These are phyloP conservation scores for Cercospora sp. DNA, from an alignment of 2,329 filamentous ascomycete species.

Conservation along the genomic window DNA sequence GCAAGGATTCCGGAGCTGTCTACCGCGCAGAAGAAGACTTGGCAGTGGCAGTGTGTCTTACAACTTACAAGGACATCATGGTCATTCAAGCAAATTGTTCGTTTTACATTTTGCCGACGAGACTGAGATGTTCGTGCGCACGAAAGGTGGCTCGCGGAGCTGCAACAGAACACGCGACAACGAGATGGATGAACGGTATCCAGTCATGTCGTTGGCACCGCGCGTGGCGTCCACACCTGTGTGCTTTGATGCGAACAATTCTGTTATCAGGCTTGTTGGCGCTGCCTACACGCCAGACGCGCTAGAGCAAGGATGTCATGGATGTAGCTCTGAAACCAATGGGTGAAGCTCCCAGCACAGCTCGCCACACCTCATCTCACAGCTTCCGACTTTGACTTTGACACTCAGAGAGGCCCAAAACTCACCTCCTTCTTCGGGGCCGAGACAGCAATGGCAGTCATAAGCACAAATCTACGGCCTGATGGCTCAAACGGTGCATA, in stretches of 20 bases:
- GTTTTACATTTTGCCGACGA: not conserved
- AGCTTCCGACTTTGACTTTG: constrained; percentile 1
- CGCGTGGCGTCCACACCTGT: not conserved
- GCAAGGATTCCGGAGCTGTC: not conserved
- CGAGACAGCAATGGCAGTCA: constrained; percentile 2
- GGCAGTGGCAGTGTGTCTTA: not conserved
- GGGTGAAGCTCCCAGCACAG: constrained; percentile 1
- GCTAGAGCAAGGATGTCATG: too few relatives aligned
- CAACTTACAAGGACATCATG: not conserved
- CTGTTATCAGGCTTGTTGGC: not conserved
- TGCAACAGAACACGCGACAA: not conserved
- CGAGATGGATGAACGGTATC: not conserved
- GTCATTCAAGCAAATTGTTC: not conserved
- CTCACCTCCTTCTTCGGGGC: constrained; percentile 4
- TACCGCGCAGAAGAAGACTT: not conserved
- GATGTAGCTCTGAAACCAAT: too few relatives aligned
- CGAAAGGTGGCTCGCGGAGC: not conserved
- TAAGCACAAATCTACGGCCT: not conserved
- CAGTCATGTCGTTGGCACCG: not conserved
- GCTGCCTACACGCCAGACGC: not conserved
- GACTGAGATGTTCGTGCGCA: not conserved
- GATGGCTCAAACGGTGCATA: too few relatives aligned
- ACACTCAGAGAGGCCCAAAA: not conserved
- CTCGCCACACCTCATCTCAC: constrained; percentile 2
- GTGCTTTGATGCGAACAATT: not conserved